Evolutionary conservation across 169 alveolate species (phyloP), one percentile per base, ranked within the genome.

Genomic region (Cryptosporidium canis): DNA sequence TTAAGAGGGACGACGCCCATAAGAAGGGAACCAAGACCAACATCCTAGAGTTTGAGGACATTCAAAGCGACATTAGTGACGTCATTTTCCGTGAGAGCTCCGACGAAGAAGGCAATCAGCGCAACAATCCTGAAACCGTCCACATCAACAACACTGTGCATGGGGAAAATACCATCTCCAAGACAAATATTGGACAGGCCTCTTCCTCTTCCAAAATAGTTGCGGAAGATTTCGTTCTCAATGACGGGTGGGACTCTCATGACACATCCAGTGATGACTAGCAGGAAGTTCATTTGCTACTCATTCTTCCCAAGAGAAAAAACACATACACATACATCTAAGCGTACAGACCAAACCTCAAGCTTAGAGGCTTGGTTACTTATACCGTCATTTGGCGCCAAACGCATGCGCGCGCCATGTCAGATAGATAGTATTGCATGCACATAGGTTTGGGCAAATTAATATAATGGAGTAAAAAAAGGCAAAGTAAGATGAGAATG

Each of bases 1-100:
- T 77, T 39, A 58, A 56, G 37, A 58, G 43, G 24, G 87, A 77
- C 24, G 72, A 55, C 14, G 29, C 55, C 27, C 56, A 37, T 1
- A 37, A 77, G 41, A 77, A 58, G 18, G 41, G 45, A 16, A 9
- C 48, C 7, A 61, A 61, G 45, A 24, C 35, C 3, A 16, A n/a
- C 14, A 39, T 21, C 44, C 16, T 58, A 43, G 87, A 77, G 21
- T 58, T 77, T 58, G 87, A 77, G 7, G 87, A 77, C 18, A 77
- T 77, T 24, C 72, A 77, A 43, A 77, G 87, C 18, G 87, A 77
- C 31, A 77, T 77, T 33, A 77, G 87, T 77, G 87, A 77, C 37
- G 72, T 58, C 3, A 77, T 77, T 24, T 77, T 77, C 43, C 65
- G 72, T 6, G 87, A 77, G 61, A 77, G 87, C 48, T 58, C 72